Percentiles rank a stretch among this genome's conserved stretches.
phyloP scores from a whole-genome alignment of 2,329 filamentous ascomycete species.

The Cordyceps militaris region DNA sequence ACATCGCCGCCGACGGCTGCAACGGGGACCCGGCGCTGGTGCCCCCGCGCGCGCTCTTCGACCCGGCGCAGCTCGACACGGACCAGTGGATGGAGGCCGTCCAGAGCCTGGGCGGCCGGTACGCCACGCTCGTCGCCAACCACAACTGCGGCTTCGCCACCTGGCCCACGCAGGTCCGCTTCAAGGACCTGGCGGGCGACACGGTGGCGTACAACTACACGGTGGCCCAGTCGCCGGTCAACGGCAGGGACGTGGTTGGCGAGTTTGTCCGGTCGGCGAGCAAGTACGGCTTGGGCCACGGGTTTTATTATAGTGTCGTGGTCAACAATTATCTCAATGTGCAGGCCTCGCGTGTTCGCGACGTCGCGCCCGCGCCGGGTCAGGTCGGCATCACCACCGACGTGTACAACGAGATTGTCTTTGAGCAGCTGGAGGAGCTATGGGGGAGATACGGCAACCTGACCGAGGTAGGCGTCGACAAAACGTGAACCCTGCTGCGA shows the following conservation, averaged over 20 bases:
- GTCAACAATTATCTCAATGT: conserved; percentile 26
- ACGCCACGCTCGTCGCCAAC: conserved; percentile 25
- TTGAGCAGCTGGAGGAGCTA: conserved; percentile 20
- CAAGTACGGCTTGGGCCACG: conserved; percentile 22
- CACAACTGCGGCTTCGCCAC: conserved; percentile 26
- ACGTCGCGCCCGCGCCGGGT: conserved; percentile 14
- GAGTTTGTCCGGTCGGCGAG: conserved; percentile 20
- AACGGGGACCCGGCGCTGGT: conserved; percentile 21
- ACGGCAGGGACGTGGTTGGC: conserved; percentile 20
- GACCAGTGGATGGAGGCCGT: conserved; percentile 24
- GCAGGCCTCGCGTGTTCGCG: conserved; percentile 17
- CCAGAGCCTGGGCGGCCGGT: conserved; percentile 21
- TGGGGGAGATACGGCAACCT: conserved; percentile 20
- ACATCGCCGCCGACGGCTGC: conserved; percentile 21
- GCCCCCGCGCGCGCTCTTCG: conserved; percentile 17
- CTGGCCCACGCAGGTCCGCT: conserved; percentile 23
- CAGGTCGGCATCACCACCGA: conserved; percentile 20
- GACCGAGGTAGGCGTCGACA: conserved; percentile 18
- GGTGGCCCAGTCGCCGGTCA: conserved; percentile 20
- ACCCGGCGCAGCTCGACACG: conserved; percentile 19
- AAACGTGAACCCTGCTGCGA: not conserved
- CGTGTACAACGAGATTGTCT: conserved; percentile 21
- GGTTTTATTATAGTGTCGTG: conserved; percentile 25
- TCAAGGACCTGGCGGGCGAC: conserved; percentile 19
- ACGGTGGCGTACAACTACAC: conserved; percentile 23